phyloP scores from a whole-genome alignment of 78 protist species.

The Isochrysis galbana region DNA sequence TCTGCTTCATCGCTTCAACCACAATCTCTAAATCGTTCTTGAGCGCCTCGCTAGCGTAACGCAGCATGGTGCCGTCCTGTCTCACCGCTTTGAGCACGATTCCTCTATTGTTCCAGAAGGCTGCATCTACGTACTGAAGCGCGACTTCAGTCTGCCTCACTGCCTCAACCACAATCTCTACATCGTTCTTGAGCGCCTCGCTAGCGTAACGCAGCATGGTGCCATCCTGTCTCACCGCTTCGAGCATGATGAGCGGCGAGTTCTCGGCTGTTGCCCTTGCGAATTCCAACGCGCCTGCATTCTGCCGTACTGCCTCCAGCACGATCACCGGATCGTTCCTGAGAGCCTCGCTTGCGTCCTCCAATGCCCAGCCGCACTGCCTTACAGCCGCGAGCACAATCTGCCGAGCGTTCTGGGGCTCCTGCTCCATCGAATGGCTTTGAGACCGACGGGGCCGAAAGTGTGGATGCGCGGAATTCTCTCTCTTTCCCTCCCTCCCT shows the following conservation, averaged over 20 bases:
- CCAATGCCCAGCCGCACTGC: too few species aligned
- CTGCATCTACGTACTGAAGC: not conserved
- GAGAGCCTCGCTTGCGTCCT: too few species aligned
- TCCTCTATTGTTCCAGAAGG: not conserved
- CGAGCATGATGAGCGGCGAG: not conserved
- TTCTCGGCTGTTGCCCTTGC: not conserved
- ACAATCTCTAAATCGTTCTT: too few species aligned
- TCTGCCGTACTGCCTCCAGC: not conserved
- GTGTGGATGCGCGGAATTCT: too few species aligned
- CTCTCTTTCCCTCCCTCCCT: too few species aligned
- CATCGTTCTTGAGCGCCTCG: not conserved
- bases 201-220: not conserved
- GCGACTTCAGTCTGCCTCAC: not conserved
- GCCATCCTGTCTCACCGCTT: not conserved
- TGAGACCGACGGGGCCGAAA: too few species aligned
- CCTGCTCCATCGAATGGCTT: too few species aligned
- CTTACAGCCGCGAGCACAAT: too few species aligned
- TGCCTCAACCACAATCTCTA: not conserved
- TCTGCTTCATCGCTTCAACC: too few species aligned
- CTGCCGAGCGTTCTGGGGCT: too few species aligned
- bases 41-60: too few species aligned
- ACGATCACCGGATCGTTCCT: not conserved
- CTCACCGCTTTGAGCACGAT: not conserved
- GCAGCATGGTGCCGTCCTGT: not conserved
- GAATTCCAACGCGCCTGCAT: not conserved